Percentiles rank a stretch among this genome's conserved stretches.
phyloP scores from a whole-genome alignment of 257 asterid genomes.

The Solanum etuberosum region DNA sequence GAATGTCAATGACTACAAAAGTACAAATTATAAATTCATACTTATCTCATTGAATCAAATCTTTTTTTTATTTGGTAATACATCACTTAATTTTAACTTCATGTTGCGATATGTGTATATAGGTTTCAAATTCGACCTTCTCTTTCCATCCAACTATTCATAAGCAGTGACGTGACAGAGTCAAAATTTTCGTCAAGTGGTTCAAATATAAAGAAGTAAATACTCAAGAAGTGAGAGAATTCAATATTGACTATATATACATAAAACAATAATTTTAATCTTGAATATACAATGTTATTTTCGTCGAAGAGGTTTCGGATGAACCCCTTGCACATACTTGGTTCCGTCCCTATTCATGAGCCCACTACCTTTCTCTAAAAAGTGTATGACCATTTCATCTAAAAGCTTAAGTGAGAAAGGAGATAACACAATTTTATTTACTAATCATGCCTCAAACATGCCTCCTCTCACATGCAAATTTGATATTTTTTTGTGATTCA shows the following conservation, averaged over 20 bases:
- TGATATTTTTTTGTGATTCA: not conserved
- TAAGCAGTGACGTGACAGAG: not conserved
- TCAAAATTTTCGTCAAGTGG: not conserved
- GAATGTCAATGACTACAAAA: not conserved
- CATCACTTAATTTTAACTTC: not conserved
- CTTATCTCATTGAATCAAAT: not conserved
- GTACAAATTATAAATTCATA: not conserved
- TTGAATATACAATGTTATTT: not conserved
- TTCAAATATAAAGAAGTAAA: not conserved
- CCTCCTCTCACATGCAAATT: not conserved
- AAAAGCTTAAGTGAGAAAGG: not conserved
- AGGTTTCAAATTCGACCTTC: not conserved
- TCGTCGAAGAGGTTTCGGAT: not conserved
- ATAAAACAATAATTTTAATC: not conserved
- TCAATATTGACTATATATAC: not conserved
- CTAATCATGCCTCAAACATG: not conserved
- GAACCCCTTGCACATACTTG: not conserved
- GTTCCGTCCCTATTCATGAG: not conserved
- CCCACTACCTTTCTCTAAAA: not conserved
- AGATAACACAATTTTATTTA: not conserved
- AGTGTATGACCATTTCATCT: not conserved
- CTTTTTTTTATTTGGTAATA: not conserved
- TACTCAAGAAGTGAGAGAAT: not conserved
- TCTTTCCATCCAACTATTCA: not conserved
- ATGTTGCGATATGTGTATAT: not conserved